These are phyloP conservation scores for Byssochlamys sp. DNA, from an alignment of 2,329 filamentous ascomycete genomes.

Conservation along the genomic window DNA sequence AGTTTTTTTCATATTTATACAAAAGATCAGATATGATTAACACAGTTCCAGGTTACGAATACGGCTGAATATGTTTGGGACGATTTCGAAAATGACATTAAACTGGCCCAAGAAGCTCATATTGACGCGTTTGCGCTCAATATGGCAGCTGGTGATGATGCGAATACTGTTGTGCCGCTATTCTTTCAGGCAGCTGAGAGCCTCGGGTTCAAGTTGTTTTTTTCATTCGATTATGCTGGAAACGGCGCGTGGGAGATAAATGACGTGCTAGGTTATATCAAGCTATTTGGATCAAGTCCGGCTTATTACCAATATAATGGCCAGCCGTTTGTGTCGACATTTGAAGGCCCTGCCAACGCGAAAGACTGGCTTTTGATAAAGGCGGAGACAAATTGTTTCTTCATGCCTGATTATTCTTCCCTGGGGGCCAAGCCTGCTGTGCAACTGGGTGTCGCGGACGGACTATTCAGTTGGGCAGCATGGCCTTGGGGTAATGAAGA, in stretches of 20 bases:
- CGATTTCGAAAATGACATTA: slow-evolving; percentile 19
- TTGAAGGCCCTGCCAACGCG: slow-evolving; percentile 35
- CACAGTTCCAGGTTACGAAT: neutral
- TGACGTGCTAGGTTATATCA: slow-evolving; percentile 16
- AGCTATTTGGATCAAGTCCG: slow-evolving; percentile 14
- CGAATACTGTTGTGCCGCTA: slow-evolving; percentile 10
- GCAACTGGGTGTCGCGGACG: neutral
- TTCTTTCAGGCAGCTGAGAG: slow-evolving; percentile 19
- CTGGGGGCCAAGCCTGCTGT: neutral
- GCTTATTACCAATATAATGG: slow-evolving; percentile 21
- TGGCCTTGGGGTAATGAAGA: neutral
- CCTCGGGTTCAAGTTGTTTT: slow-evolving; percentile 24
- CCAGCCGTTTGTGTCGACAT: slow-evolving; percentile 33
- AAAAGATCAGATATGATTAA: neutral
- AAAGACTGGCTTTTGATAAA: slow-evolving; percentile 31
- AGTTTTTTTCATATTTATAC: too few relatives aligned
- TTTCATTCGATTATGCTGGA: slow-evolving; percentile 30
- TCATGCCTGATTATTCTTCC: neutral
- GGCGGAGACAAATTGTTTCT: neutral
- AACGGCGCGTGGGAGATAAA: slow-evolving; percentile 22
- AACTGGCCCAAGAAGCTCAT: slow-evolving; percentile 23
- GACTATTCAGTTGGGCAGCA: neutral
- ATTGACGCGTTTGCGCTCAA: slow-evolving; percentile 37
- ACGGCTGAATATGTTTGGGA: neutral
- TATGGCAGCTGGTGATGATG: slow-evolving; percentile 21